Conservation (phyloP, 2,329 filamentous ascomycete species). For the Nemania sp. region DNA sequence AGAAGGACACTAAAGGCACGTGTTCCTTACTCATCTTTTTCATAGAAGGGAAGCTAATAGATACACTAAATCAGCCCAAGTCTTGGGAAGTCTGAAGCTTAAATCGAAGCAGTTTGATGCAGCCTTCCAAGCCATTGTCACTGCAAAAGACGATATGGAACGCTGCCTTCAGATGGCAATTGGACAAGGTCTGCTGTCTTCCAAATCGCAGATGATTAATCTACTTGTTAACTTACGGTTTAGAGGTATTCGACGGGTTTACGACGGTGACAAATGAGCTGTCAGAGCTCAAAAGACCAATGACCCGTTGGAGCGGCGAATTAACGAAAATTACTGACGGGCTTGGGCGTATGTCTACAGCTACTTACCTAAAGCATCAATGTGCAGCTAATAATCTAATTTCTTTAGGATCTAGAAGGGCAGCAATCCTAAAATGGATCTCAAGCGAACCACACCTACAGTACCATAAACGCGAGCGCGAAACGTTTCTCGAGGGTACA, state of each 20-base stretch:
- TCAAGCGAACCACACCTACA: slow-evolving; percentile 9
- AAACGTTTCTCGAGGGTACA: slow-evolving; percentile 7
- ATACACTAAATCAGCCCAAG: not conserved
- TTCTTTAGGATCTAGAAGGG: slow-evolving; percentile 9
- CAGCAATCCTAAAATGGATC: slow-evolving; percentile 7
- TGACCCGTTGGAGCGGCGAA: slow-evolving; percentile 9
- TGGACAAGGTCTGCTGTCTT: not conserved
- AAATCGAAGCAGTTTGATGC: not conserved
- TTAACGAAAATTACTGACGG: not conserved
- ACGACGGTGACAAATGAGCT: not conserved
- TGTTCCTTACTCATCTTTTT: not conserved
- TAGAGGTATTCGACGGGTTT: not conserved
- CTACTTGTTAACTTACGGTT: not conserved
- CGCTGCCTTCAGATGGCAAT: not conserved
- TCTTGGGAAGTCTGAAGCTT: not conserved
- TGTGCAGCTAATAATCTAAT: not conserved
- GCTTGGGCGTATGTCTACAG: not conserved
- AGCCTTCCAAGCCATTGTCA: not conserved
- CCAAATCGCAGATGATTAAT: not conserved
- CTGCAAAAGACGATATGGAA: not conserved
- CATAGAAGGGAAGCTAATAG: not conserved
- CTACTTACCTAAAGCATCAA: not conserved
- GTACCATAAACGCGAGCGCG: slow-evolving; percentile 2
- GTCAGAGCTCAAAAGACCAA: not conserved
- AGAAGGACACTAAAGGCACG: not conserved